Evolutionary conservation across 2,329 filamentous ascomycete species (phyloP).

Genomic region (Parasarocladium wereldwijsianum): DNA sequence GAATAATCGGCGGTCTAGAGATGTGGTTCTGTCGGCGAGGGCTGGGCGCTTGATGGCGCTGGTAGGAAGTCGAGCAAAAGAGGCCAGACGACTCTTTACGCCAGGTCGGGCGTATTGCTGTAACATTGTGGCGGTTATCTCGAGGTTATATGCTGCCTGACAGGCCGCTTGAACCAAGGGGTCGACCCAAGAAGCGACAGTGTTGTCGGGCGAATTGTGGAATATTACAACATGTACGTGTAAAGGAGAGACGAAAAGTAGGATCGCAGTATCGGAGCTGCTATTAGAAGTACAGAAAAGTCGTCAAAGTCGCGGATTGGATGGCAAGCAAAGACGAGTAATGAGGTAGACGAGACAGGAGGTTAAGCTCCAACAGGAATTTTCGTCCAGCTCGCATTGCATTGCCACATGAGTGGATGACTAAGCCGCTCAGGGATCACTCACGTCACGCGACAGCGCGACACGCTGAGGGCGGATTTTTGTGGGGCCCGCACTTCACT

Average conservation of each 20-base stretch:
- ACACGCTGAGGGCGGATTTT: too few relatives aligned
- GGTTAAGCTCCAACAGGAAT: too few relatives aligned
- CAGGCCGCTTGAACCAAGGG: not conserved
- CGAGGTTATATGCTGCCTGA: not conserved
- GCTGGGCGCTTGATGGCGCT: not conserved
- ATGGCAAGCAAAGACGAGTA: too few relatives aligned
- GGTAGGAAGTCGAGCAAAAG: not conserved
- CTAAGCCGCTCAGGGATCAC: too few relatives aligned
- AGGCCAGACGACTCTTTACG: constrained; percentile 1
- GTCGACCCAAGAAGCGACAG: constrained; percentile 4
- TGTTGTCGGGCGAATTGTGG: constrained; percentile 2
- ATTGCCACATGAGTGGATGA: too few relatives aligned
- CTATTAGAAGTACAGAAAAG: too few relatives aligned
- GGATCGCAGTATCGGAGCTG: not conserved
- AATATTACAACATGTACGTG: constrained; percentile 2
- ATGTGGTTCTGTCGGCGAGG: constrained; percentile 7
- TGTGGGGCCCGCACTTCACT: too few relatives aligned
- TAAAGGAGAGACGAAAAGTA: not conserved
- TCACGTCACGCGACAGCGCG: too few relatives aligned
- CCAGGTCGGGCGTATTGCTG: constrained; percentile 5
- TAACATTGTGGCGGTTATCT: constrained; percentile 5
- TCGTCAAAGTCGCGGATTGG: too few relatives aligned
- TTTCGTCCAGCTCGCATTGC: too few relatives aligned
- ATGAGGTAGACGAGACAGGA: not conserved
- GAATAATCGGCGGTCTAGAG: constrained; percentile 11